phyloP scores from a whole-genome alignment of 2,329 filamentous ascomycete species.

The Pseudophaeomoniella oleicola region DNA sequence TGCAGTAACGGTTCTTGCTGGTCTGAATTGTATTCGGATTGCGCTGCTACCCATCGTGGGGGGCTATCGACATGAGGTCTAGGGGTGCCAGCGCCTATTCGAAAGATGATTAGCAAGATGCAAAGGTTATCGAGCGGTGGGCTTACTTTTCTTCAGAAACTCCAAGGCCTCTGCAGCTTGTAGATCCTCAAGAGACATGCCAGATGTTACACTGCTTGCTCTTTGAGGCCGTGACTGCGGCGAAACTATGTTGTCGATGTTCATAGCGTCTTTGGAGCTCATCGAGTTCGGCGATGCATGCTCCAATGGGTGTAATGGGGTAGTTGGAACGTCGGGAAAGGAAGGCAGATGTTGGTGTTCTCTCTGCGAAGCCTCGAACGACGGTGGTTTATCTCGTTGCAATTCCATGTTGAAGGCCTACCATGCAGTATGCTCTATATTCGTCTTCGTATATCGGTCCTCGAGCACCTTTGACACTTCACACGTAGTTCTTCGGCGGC shows the following conservation, averaged over 20 bases:
- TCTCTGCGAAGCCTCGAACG: background rate
- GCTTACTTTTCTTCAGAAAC: conserved; percentile 56
- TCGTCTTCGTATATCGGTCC: too few relatives aligned
- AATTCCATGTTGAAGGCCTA: background rate
- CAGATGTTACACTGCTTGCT: conserved; percentile 16
- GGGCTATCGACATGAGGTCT: conserved; percentile 20
- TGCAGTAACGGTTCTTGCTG: conserved; percentile 70
- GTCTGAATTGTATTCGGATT: conserved; percentile 23
- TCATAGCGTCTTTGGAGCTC: background rate
- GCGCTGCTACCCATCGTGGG: conserved; percentile 25
- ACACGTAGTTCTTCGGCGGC: too few relatives aligned
- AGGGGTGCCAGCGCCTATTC: conserved; percentile 4
- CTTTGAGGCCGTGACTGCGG: background rate
- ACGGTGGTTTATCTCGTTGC: background rate
- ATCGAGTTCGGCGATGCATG: background rate
- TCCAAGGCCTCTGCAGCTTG: conserved; percentile 61
- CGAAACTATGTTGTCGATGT: background rate
- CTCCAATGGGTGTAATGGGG: background rate
- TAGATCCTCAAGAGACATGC: conserved; percentile 27
- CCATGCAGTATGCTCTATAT: too few relatives aligned
- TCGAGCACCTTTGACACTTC: too few relatives aligned
- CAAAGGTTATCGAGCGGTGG: background rate
- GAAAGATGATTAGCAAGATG: conserved; percentile 1
- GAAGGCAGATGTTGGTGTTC: background rate
- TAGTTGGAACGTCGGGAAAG: background rate